A percentile compares a stretch with the other conserved stretches of the same genome.
phyloP scores from a whole-genome alignment of 75 land plant species.

The Selaginella moellendorffii region DNA sequence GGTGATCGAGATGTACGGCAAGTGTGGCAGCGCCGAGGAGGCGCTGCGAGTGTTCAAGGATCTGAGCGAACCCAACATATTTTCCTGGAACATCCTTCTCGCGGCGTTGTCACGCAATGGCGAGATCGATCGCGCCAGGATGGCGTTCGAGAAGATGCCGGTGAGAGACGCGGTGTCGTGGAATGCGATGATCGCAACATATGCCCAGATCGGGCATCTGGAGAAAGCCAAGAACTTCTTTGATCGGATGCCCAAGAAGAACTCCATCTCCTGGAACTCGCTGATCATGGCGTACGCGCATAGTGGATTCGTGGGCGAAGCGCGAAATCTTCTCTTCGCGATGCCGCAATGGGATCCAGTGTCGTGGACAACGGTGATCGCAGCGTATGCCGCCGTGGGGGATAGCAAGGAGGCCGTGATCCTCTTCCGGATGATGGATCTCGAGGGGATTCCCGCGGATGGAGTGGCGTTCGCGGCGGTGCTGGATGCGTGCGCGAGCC shows the following conservation, averaged over 20 bases:
- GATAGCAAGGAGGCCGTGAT: neutral
- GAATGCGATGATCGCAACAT: conserved; percentile 6
- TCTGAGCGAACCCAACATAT: neutral
- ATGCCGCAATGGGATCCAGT: neutral
- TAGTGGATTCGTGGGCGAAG: neutral
- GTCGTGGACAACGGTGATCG: neutral
- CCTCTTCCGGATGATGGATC: neutral
- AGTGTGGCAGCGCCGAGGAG: neutral
- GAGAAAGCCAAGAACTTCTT: neutral
- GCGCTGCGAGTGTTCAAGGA: neutral
- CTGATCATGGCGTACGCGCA: neutral
- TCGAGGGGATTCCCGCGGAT: neutral
- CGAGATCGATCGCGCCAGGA: neutral
- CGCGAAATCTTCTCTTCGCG: neutral
- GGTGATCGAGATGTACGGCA: neutral
- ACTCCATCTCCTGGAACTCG: neutral
- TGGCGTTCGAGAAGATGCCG: neutral
- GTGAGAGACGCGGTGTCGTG: neutral
- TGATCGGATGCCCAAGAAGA: neutral
- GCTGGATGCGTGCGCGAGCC: conserved; percentile 1
- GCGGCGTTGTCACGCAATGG: neutral
- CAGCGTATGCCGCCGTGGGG: neutral
- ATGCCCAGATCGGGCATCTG: neutral
- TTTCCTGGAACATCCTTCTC: conserved; percentile 1
- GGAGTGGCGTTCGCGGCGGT: neutral